A percentile compares a stretch with the other conserved stretches of the same genome.
These are phyloP conservation scores for Euphorbia neoarborescens DNA, from an alignment of 441 rosid species.

Conservation along the genomic window DNA sequence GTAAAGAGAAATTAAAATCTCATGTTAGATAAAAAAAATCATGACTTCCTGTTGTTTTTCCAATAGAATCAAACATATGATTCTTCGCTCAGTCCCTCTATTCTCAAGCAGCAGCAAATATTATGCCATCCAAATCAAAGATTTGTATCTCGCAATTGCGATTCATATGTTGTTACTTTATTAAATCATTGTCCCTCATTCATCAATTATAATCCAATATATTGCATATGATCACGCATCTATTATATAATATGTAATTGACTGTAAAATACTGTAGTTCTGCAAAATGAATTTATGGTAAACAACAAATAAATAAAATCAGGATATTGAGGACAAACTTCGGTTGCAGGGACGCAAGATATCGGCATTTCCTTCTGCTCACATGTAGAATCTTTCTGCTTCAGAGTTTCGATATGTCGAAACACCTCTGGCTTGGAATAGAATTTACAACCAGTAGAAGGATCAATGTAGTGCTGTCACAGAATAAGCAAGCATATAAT, in stretches of 20 bases:
- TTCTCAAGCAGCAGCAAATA: background rate
- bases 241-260: background rate
- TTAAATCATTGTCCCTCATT: background rate
- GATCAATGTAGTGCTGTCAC: constrained; percentile 33
- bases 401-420: constrained; percentile 24
- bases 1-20: too few relatives aligned
- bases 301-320: background rate
- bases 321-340: constrained; percentile 23
- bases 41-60: too few relatives aligned
- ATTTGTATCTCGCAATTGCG: background rate
- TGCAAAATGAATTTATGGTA: background rate
- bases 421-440: constrained; percentile 38
- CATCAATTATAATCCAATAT: background rate
- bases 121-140: background rate
- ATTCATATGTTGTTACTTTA: background rate
- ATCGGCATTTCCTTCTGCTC: constrained; percentile 13
- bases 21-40: too few relatives aligned
- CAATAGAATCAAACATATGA: too few relatives aligned
- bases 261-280: constrained; percentile 1
- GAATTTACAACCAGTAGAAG: constrained; percentile 27
- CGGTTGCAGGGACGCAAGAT: constrained; percentile 9
- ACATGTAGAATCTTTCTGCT: constrained; percentile 15
- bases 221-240: background rate
- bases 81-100: background rate
- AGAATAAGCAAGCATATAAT: constrained; percentile 7